Base-by-base conservation (phyloP, 257 asterid genomes). In the Mentha longifolia region DNA sequence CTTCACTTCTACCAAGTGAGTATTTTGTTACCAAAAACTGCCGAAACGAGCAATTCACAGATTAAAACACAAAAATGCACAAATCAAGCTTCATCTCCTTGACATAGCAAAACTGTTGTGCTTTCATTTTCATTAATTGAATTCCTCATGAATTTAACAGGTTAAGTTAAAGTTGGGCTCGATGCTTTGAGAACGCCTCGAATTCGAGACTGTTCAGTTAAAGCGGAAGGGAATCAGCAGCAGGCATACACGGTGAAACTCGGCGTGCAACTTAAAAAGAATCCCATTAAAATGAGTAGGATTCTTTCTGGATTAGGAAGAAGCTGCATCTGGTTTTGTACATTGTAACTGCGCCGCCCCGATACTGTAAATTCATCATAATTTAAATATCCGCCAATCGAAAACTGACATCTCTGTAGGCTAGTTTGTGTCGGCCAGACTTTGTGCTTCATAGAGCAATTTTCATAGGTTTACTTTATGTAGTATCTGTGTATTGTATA, bases 1-100 rank as follows among this genome's bases (percentile, higher is more conserved):
- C 62, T 61, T 64, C 57, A 50, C 75, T 61, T 77, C 72, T 50
- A 63, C 78, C 81, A 76, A 68, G 89, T 81, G 85, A 77, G 89
- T 74, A 66, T 61, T 58, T 56, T 47, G 3, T 42, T 8, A 42
- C 47, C 3, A 11, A 42, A 42, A 35, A 35, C 39, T 5, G 39
- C 39, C 39, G 39, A 35, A 35, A 35, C 39, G 6, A 35, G 39
- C 39, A 2, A 5, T 35, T 35, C 8, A 9, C 47, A 42, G 47
- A 42, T 28, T 28, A 28, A 28, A 28, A 28, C 31, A 28, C 3
- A 28, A 28, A 22, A 39, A 39, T 49, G 55, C 30, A 3, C 33
- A 17, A 39, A 41, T 30, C 9, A 6, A 35, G 39, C 39, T 35
- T 35, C 39, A 5, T 39, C 20, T 33, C 31, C 31, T 28, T 28